These are phyloP conservation scores for Talaromyces sp. DNA, from an alignment of 2,329 filamentous ascomycete species.

Conservation along the genomic window DNA sequence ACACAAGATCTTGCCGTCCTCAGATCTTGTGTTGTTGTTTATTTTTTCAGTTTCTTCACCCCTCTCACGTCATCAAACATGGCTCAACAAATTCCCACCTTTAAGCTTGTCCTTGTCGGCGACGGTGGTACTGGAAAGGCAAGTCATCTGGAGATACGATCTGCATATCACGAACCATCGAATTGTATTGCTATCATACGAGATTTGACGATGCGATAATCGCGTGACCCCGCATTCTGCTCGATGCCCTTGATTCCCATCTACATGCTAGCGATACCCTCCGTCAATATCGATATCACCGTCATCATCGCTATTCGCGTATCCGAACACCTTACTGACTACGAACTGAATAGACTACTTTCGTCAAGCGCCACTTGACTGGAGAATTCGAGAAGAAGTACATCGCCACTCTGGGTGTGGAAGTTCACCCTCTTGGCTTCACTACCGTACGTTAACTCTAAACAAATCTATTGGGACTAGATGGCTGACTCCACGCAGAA, in stretches of 20 bases:
- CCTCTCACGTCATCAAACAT: constrained; percentile 47
- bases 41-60: constrained; percentile 14
- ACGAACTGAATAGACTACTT: constrained; percentile 71
- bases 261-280: background rate
- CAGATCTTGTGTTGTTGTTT: constrained; percentile 18
- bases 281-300: background rate
- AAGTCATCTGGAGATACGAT: constrained; percentile 36
- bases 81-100: constrained; percentile 70
- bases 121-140: constrained; percentile 99
- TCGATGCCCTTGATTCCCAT: background rate
- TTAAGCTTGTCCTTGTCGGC: constrained; percentile 99
- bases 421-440: constrained; percentile 98
- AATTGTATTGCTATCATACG: background rate
- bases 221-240: constrained; percentile 16
- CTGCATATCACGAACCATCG: background rate
- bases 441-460: constrained; percentile 71
- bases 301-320: background rate
- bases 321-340: constrained; percentile 4
- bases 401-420: constrained; percentile 98
- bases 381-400: constrained; percentile 99
- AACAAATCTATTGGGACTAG: constrained; percentile 14
- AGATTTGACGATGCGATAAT: constrained; percentile 11
- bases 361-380: constrained; percentile 99
- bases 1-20: constrained; percentile 20
- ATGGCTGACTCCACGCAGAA: constrained; percentile 55